Percentiles rank a stretch among this genome's conserved stretches.
These are phyloP conservation scores for Phialemonium atrogriseum DNA, from an alignment of 2,329 filamentous ascomycete genomes.

Conservation along the genomic window DNA sequence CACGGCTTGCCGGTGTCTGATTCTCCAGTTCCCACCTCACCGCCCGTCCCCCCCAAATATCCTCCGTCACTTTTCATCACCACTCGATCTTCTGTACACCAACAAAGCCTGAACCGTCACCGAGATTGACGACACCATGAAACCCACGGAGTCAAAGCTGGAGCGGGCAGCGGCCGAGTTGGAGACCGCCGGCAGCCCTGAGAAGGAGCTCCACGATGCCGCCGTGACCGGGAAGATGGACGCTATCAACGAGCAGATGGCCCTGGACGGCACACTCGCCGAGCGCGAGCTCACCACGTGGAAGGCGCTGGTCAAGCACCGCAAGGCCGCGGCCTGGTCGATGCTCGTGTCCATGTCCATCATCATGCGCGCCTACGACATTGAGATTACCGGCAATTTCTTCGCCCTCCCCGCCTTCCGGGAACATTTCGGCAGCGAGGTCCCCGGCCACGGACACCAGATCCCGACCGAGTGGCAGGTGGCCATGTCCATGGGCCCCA, in stretches of 20 bases:
- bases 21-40: too few relatives aligned
- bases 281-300: conserved; percentile 1
- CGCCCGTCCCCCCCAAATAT: too few relatives aligned
- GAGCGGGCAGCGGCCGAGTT: not conserved
- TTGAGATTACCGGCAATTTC: conserved; percentile 12
- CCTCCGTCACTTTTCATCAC: too few relatives aligned
- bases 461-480: conserved; percentile 56
- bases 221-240: too few relatives aligned
- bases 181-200: not conserved
- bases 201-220: not conserved
- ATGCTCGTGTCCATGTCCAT: conserved; percentile 2
- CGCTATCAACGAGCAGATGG: not conserved
- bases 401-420: conserved; percentile 49
- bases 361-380: conserved; percentile 2
- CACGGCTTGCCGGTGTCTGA: too few relatives aligned
- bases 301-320: not conserved
- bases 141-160: too few relatives aligned
- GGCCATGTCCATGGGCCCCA: conserved; percentile 43
- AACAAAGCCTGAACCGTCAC: too few relatives aligned
- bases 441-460: conserved; percentile 38
- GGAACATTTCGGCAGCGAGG: conserved; percentile 44
- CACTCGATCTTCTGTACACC: too few relatives aligned
- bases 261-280: not conserved
- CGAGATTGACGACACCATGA: conserved; percentile 1
- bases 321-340: conserved; percentile 1